Evolutionary conservation across 2,329 filamentous ascomycete genomes (phyloP).

Genomic region (Scytalidium sp.): DNA sequence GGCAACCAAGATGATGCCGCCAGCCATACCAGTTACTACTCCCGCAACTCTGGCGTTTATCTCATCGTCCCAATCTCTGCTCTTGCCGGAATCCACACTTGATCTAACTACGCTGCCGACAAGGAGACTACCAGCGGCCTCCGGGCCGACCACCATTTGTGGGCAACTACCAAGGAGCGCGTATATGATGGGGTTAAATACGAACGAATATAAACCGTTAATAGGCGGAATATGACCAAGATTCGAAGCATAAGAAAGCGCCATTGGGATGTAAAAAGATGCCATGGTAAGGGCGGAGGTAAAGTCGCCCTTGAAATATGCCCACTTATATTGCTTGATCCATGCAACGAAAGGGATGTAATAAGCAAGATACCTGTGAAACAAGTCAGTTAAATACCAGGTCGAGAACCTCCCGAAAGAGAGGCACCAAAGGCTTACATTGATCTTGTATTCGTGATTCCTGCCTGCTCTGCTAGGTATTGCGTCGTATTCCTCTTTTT

Average conservation of each 20-base stretch:
- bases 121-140: conserved; percentile 88
- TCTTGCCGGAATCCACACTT: conserved; percentile 67
- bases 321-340: conserved; percentile 81
- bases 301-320: conserved; percentile 81
- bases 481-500: conserved; percentile 72
- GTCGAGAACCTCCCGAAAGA: neutral
- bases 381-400: conserved; percentile 10
- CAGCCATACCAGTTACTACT: conserved; percentile 82
- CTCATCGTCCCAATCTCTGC: conserved; percentile 59
- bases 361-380: conserved; percentile 77
- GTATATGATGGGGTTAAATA: conserved; percentile 89
- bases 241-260: conserved; percentile 87
- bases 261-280: conserved; percentile 98
- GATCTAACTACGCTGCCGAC: conserved; percentile 82
- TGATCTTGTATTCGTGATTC: conserved; percentile 66
- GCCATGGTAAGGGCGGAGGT: conserved; percentile 90
- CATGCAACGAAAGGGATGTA: conserved; percentile 91
- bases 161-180: conserved; percentile 88
- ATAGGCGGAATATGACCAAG: conserved; percentile 90
- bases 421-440: conserved; percentile 54
- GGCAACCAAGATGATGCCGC: conserved; percentile 82
- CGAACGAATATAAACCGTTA: conserved; percentile 90
- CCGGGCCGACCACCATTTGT: conserved; percentile 90
- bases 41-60: conserved; percentile 82
- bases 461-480: conserved; percentile 68